These are phyloP conservation scores for Phragmites australis DNA, from an alignment of 176 grass and related monocot genomes.

Conservation along the genomic window DNA sequence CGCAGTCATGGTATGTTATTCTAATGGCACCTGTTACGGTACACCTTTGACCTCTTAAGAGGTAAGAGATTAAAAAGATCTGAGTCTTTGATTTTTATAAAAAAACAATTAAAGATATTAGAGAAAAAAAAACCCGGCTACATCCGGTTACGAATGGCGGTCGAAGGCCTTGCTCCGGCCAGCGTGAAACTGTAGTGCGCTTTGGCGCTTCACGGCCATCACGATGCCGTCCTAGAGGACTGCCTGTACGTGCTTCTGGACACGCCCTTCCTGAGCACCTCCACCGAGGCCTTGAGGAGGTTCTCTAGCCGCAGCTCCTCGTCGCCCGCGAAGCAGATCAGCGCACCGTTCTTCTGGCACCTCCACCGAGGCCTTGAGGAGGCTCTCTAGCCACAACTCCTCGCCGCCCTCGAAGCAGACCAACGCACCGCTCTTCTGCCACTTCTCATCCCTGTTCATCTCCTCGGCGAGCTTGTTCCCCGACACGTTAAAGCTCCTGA, in stretches of 20 bases:
- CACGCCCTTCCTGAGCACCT: conserved; percentile 78
- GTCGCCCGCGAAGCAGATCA: conserved; percentile 68
- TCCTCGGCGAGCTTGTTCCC: conserved; percentile 46
- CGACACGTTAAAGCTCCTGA: conserved; percentile 54
- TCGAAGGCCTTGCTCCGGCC: conserved; percentile 64
- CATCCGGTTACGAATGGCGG: too few species aligned
- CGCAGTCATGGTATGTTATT: not conserved
- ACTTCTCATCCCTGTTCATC: conserved; percentile 37
- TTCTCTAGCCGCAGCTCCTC: conserved; percentile 70
- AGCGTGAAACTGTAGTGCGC: conserved; percentile 57
- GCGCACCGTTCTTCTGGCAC: conserved; percentile 40
- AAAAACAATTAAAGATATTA: too few species aligned
- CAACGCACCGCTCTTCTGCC: too few species aligned
- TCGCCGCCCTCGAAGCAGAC: too few species aligned
- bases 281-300: conserved; percentile 68
- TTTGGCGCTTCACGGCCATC: conserved; percentile 77
- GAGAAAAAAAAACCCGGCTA: too few species aligned
- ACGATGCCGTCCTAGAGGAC: conserved; percentile 67
- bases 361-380: too few species aligned
- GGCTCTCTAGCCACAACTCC: too few species aligned
- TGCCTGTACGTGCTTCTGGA: conserved; percentile 77
- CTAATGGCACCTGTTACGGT: too few species aligned
- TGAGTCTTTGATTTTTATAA: too few species aligned
- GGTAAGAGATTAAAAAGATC: too few species aligned
- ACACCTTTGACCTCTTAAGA: too few species aligned